Base-by-base conservation (phyloP, 495 filamentous ascomycete species). In the Penicillium lividum region DNA sequence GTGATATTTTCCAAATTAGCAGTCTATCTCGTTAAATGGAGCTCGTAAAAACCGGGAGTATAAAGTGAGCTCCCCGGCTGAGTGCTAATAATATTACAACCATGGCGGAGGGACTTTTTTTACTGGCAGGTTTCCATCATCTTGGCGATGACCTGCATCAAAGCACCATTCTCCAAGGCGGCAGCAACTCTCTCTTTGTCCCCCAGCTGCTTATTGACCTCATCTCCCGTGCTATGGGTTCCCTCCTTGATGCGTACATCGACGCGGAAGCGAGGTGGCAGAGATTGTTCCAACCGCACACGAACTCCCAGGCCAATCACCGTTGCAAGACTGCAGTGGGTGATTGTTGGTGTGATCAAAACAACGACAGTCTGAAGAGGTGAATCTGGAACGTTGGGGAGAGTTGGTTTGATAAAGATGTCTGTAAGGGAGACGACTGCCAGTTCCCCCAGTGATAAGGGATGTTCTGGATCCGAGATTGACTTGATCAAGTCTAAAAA, bases 121-220 rank as follows among this genome's bases (percentile, higher is more conserved):
- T 53, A 83, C 55, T 77, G 75, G 66, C 91, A 96, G 7, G 89
- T 92, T 72, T 92, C 85, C 59, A 97, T 80, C 94, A 98, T 98
- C 72, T 94, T 97, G 60, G 87, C 83, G 63, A 98, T 77, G 16
- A 97, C 89, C 50, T 86, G 84, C 83, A 91, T 89, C 57, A 98
- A 78, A 0, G 90, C 93, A 54, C 87, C 88, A 72, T 98, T 98
- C 74, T 98, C 95, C 64, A 98, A 74, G 7, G 94, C 94, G 30
- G 94, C 95, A 9, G 92, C 91, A 33, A 98, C 94, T 59, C 94
- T 80, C 75, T 98, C 94, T 78, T 98, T 98, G 74, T 98, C 95
- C 47, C 85, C 89, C 34, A 98, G 74, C 69, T 98, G 95, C 77
- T 96, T 96, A 75, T 92, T 97, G 44, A 98, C 92, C 68, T 95